Evolutionary conservation across 2,329 filamentous ascomycete species (phyloP), one percentile per base, ranked within the genome.

Genomic region (Fusarium equiseti): DNA sequence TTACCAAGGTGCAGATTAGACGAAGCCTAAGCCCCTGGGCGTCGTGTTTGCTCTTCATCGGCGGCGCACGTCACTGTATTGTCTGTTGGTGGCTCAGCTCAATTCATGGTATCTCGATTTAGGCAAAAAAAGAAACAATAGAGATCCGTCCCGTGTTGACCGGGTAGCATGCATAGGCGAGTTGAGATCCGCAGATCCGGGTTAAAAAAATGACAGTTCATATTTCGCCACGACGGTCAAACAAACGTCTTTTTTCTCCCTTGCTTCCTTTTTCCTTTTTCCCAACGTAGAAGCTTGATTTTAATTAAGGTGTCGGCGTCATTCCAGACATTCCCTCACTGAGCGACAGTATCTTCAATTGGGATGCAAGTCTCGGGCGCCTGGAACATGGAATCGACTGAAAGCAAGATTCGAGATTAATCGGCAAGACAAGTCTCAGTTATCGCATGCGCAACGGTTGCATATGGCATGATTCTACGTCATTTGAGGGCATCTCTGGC

Each of bases 351-450:
- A 31, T 40, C 26, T 53, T 42, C 24, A 35, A 11, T 18, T 12
- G 31, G 45, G 42, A 68, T 51, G 68, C 68, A 68, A 71, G 68
- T 71, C 68, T 71, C 68, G 64, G 55, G 58, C 40, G 29, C 18
- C 53, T 69, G 61, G 29, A 59, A 56, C 54, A 50, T 40, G 18
- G 42, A 57, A 62, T 45, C 20, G 6, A 49, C n/a, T 56, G 45
- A 44, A 44, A 27, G 20, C 18, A 63, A 42, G 3, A 6, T 22
- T 43, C 35, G 18, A 38, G 35, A 38, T 38, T 12, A 4, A 12
- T 38, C 11, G 18, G 35, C 35, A 50, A 50, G 48, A 35, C 18
- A 26, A 35, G 46, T 64, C 53, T 63, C 64, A 59, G 40, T 31
- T 46, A 20, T 59, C 22, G 8, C 8, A 49, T 45, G 32, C 35